Evolutionary conservation across 208 protist genomes (phyloP).

Genomic region (Blechomonas ayalai): DNA sequence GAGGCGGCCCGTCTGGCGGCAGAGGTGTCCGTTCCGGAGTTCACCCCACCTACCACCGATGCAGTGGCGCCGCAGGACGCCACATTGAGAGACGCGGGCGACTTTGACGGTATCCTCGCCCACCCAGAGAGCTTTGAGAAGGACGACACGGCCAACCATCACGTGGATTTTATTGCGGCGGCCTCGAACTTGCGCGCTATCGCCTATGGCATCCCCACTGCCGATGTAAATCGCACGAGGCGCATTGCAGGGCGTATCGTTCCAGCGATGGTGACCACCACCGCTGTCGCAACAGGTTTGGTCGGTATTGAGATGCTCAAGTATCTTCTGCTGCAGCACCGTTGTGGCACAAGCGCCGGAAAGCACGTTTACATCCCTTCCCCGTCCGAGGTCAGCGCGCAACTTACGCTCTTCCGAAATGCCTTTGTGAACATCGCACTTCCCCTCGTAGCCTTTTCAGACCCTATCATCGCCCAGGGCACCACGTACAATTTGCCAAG

Average conservation of each 20-base stretch:
- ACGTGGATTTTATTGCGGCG: slow-evolving; percentile 92
- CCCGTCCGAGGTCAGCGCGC: slow-evolving; percentile 22
- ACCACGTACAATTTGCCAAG: slow-evolving; percentile 43
- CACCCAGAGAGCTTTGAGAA: slow-evolving; percentile 90
- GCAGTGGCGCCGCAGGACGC: slow-evolving; percentile 9
- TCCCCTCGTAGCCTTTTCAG: slow-evolving; percentile 94
- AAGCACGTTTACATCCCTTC: slow-evolving; percentile 12
- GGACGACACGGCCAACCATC: slow-evolving; percentile 90
- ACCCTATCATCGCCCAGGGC: slow-evolving; percentile 83
- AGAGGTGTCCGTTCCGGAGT: slow-evolving; percentile 32
- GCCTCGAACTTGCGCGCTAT: slow-evolving; percentile 90
- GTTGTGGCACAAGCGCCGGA: slow-evolving; percentile 8
- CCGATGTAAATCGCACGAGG: slow-evolving; percentile 74
- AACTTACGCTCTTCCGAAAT: slow-evolving; percentile 87
- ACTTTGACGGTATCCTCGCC: slow-evolving; percentile 48
- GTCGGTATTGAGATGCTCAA: slow-evolving; percentile 98
- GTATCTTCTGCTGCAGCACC: slow-evolving; percentile 71
- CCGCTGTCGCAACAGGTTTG: slow-evolving; percentile 97
- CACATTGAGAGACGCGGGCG: slow-evolving; percentile 22
- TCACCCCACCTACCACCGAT: slow-evolving; percentile 59
- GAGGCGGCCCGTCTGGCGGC: slow-evolving; percentile 41
- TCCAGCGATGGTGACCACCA: slow-evolving; percentile 99
- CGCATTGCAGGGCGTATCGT: slow-evolving; percentile 98
- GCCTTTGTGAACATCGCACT: slow-evolving; percentile 98
- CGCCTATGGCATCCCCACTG: slow-evolving; percentile 89